A percentile compares a stretch with the other conserved stretches of the same genome.
phyloP scores from a whole-genome alignment of 2,329 filamentous ascomycete genomes.

The Ramularia endophylla region DNA sequence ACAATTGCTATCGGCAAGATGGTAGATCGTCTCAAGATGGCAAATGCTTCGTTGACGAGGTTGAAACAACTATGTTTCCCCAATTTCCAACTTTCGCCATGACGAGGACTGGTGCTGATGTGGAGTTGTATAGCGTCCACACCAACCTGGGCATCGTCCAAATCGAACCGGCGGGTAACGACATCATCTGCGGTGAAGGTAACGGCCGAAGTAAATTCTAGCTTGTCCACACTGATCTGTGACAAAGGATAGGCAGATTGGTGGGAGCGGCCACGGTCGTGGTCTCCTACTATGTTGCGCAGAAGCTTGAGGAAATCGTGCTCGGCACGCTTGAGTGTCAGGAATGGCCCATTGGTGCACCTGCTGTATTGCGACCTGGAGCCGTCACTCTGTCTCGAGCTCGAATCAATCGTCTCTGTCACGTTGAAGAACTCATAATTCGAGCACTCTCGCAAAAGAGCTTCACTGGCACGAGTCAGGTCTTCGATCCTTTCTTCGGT shows the following conservation, averaged over 20 bases:
- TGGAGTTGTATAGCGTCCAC: constrained; percentile 62
- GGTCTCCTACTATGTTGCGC: constrained; percentile 52
- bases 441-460: constrained; percentile 59
- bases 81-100: constrained; percentile 15
- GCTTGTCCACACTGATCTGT: constrained; percentile 53
- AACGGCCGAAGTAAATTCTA: constrained; percentile 62
- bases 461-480: constrained; percentile 52
- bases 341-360: constrained; percentile 50
- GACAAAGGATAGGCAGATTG: constrained; percentile 62
- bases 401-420: constrained; percentile 46
- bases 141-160: constrained; percentile 61
- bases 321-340: constrained; percentile 63
- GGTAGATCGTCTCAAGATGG: constrained; percentile 56
- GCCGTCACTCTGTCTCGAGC: constrained; percentile 19
- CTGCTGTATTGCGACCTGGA: constrained; percentile 12
- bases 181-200: constrained; percentile 56
- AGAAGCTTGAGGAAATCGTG: constrained; percentile 65
- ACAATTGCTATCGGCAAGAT: constrained; percentile 47
- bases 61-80: constrained; percentile 22
- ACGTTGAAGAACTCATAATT: constrained; percentile 75
- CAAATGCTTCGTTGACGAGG: constrained; percentile 50
- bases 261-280: constrained; percentile 49
- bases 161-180: constrained; percentile 48
- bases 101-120: constrained; percentile 10
- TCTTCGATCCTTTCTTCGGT: constrained; percentile 52